Evolutionary conservation across 75 land plant species (phyloP).

Genomic region (Ceratopteris richardii): DNA sequence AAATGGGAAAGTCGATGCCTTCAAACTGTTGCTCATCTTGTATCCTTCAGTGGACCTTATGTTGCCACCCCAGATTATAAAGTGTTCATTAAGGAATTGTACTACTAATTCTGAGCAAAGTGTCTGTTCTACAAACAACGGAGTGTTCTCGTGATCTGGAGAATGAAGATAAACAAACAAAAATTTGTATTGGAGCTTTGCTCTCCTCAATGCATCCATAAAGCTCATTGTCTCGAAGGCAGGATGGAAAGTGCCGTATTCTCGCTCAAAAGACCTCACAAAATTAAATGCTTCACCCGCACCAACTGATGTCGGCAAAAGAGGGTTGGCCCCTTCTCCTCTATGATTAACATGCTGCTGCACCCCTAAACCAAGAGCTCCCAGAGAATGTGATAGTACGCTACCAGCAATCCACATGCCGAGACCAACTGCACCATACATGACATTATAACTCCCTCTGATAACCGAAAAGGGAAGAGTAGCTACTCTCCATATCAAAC

Average conservation of each 20-base stretch:
- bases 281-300: constrained; percentile 66
- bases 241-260: constrained; percentile 56
- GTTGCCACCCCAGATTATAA: constrained; percentile 92
- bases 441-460: constrained; percentile 57
- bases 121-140: constrained; percentile 55
- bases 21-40: constrained; percentile 96
- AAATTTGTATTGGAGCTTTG: constrained; percentile 61
- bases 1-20: constrained; percentile 90
- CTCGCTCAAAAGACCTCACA: constrained; percentile 65
- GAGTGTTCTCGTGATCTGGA: constrained; percentile 91
- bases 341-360: constrained; percentile 14
- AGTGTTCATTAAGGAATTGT: constrained; percentile 82
- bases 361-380: constrained; percentile 39
- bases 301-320: constrained; percentile 45
- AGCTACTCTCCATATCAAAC: constrained; percentile 74
- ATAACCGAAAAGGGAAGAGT: constrained; percentile 80
- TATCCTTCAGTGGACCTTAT: constrained; percentile 82
- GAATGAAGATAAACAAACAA: constrained; percentile 97
- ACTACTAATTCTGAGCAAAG: constrained; percentile 58
- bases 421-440: constrained; percentile 71
- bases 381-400: constrained; percentile 50
- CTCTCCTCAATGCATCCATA: constrained; percentile 77
- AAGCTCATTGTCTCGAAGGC: constrained; percentile 64
- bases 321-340: constrained; percentile 14
- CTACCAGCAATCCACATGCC: constrained; percentile 93